Conservation (phyloP, 2,329 filamentous ascomycete species). For the Xenosphaeropsis pyriputrescens region DNA sequence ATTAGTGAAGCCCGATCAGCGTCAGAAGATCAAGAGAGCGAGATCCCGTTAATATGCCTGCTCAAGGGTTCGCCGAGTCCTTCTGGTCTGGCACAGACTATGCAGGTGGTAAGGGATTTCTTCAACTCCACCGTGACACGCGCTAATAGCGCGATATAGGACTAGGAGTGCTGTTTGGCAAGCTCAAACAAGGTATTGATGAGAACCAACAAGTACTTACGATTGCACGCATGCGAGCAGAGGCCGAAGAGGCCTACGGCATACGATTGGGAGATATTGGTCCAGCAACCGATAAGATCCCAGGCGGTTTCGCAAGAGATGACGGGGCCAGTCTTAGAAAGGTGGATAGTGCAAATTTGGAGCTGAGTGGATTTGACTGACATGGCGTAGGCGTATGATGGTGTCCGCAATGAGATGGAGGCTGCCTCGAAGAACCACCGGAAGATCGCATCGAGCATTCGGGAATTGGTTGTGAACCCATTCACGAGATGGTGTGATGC, state of each 20-base stretch:
- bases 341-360: conserved; percentile 30
- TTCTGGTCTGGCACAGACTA: conserved; percentile 93
- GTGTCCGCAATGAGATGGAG: conserved; percentile 82
- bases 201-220: conserved; percentile 92
- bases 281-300: conserved; percentile 65
- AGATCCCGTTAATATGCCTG: too few species aligned
- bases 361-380: conserved; percentile 8
- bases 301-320: conserved; percentile 74
- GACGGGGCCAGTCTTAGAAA: conserved; percentile 94
- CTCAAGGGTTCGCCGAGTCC: conserved; percentile 67
- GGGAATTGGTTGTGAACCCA: conserved; percentile 85
- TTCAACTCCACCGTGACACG: neutral
- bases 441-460: conserved; percentile 93
- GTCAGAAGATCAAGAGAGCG: too few species aligned
- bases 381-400: conserved; percentile 66
- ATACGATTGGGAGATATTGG: conserved; percentile 69
- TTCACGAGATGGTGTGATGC: conserved; percentile 95
- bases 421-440: conserved; percentile 80
- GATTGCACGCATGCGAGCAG: conserved; percentile 84
- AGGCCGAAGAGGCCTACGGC: conserved; percentile 85
- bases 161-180: conserved; percentile 85
- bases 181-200: conserved; percentile 89
- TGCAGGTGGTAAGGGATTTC: conserved; percentile 56
- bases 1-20: too few species aligned
- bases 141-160: conserved; percentile 27